Conservation (phyloP, 2,329 filamentous ascomycete species). For the Colletotrichum godetiae region DNA sequence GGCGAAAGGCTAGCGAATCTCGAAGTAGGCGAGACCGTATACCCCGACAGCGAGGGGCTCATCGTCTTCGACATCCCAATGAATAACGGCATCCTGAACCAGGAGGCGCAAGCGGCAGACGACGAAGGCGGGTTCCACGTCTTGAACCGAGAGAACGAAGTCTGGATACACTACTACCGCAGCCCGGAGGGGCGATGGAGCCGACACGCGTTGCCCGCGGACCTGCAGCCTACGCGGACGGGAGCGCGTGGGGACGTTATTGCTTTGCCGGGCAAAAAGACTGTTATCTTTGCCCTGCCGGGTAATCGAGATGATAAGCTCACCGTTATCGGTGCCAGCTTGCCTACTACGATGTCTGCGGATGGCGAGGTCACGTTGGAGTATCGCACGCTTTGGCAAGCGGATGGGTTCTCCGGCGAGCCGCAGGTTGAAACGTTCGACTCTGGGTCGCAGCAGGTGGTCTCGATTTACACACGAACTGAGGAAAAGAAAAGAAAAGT, state of each 20-base stretch:
- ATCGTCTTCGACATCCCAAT: slow-evolving; percentile 32
- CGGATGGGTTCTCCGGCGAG: slow-evolving; percentile 29
- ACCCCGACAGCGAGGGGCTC: slow-evolving; percentile 27
- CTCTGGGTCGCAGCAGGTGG: slow-evolving; percentile 11
- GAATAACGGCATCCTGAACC: slow-evolving; percentile 28
- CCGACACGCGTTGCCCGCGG: slow-evolving; percentile 8
- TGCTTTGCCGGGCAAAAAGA: slow-evolving; percentile 8
- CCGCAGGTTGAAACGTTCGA: slow-evolving; percentile 27
- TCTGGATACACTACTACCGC: slow-evolving; percentile 33
- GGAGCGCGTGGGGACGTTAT: slow-evolving; percentile 24
- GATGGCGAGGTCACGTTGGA: background rate
- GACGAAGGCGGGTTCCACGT: slow-evolving; percentile 27
- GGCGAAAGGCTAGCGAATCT: slow-evolving; percentile 28
- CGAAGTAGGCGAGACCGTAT: slow-evolving; percentile 27
- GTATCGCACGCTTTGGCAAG: slow-evolving; percentile 21
- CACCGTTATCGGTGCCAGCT: slow-evolving; percentile 11
- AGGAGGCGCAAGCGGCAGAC: slow-evolving; percentile 32
- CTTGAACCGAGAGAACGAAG: slow-evolving; percentile 29
- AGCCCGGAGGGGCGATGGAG: slow-evolving; percentile 16
- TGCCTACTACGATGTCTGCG: background rate
- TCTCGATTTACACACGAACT: slow-evolving; percentile 29
- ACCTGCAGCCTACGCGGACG: slow-evolving; percentile 23
- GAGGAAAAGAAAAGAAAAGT: slow-evolving; percentile 29
- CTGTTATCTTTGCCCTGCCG: slow-evolving; percentile 27
- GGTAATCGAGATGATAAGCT: slow-evolving; percentile 26